Percentiles rank a stretch among this genome's conserved stretches.
These are phyloP conservation scores for Colletotrichum kahawae DNA, from an alignment of 2,329 filamentous ascomycete genomes.

Conservation along the genomic window DNA sequence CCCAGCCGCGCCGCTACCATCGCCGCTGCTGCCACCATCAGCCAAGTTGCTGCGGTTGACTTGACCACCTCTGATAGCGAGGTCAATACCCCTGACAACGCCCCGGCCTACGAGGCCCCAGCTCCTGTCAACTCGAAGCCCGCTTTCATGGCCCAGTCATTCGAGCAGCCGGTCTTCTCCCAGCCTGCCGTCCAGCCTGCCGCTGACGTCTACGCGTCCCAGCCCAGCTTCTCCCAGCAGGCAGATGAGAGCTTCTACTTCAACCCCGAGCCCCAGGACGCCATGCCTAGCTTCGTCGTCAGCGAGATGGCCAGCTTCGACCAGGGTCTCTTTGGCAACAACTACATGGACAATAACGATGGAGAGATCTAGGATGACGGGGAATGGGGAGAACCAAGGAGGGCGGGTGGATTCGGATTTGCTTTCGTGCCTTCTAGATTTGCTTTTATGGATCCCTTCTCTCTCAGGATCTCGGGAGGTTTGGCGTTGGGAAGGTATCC, in stretches of 20 bases:
- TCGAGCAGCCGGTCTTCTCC: not conserved
- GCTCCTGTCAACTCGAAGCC: not conserved
- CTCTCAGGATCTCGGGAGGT: not conserved
- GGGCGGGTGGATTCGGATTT: not conserved
- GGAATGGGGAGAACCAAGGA: not conserved
- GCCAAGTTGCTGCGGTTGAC: conserved; percentile 17
- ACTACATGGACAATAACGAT: conserved; percentile 35
- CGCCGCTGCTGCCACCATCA: conserved; percentile 18
- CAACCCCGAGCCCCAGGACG: not conserved
- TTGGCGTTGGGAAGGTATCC: conserved; percentile 7
- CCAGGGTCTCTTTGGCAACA: not conserved
- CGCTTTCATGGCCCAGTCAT: not conserved
- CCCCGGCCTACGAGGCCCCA: conserved; percentile 4
- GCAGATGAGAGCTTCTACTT: not conserved
- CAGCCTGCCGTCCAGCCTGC: not conserved
- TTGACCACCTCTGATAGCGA: conserved; percentile 24
- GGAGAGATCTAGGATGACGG: conserved; percentile 34
- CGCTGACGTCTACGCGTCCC: not conserved
- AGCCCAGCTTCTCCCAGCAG: conserved; percentile 4
- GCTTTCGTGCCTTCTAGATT: not conserved
- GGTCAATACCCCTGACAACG: conserved; percentile 19
- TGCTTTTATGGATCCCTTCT: not conserved
- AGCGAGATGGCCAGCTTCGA: not conserved
- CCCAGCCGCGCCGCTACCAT: conserved; percentile 22
- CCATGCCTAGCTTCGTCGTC: conserved; percentile 2